phyloP scores from a whole-genome alignment of 441 rosid species.

The Daphne laureola region DNA sequence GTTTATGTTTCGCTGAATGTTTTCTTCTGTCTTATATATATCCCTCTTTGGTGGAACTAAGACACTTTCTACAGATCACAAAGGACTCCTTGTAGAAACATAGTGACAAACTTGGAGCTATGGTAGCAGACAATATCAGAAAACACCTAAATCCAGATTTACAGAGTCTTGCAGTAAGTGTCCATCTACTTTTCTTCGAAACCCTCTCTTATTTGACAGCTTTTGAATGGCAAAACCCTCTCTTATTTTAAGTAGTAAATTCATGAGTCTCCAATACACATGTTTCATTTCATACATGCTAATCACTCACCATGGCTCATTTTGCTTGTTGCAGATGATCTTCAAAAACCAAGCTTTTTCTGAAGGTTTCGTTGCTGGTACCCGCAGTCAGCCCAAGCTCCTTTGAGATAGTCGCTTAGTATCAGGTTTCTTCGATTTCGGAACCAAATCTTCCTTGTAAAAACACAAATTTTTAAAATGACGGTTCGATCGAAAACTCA shows the following conservation, averaged over 20 bases:
- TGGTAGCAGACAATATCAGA: slow-evolving; percentile 34
- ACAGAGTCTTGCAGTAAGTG: slow-evolving; percentile 54
- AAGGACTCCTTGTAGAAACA: slow-evolving; percentile 33
- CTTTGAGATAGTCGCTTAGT: slow-evolving; percentile 14
- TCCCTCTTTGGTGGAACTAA: neutral
- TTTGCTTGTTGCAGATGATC: slow-evolving; percentile 52
- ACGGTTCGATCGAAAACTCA: no score
- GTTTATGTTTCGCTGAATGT: neutral
- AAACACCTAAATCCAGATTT: slow-evolving; percentile 55
- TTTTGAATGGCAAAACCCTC: neutral
- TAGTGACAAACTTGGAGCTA: slow-evolving; percentile 39
- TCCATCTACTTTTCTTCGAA: neutral
- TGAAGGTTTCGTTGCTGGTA: slow-evolving; percentile 53
- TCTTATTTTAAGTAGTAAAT: no score
- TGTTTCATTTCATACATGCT: no score
- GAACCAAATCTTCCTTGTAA: no score
- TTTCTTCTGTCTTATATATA: neutral
- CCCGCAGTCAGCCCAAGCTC: slow-evolving; percentile 21
- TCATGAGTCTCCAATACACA: no score
- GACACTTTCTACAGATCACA: slow-evolving; percentile 30
- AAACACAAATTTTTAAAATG: no score
- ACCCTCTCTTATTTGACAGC: neutral
- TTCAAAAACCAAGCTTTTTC: slow-evolving; percentile 63
- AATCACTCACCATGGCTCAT: neutral
- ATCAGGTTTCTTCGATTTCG: no score